Percentiles rank a stretch among this genome's conserved stretches.
Evolutionary conservation across 352 stramenopile species (phyloP).

Genomic region (Globisporangium paroecandrum): DNA sequence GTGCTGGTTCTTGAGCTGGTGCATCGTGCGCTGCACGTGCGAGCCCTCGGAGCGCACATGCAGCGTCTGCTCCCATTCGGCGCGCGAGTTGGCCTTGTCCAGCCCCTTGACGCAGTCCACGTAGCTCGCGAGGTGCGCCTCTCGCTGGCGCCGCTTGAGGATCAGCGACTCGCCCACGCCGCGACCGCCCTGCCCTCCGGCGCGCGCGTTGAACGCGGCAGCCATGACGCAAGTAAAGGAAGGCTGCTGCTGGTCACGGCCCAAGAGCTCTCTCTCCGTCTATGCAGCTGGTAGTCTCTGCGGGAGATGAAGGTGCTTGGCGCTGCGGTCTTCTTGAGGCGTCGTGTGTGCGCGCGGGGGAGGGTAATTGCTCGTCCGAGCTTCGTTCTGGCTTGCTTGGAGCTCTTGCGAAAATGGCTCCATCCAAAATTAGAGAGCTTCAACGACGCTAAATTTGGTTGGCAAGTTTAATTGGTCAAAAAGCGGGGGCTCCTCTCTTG

Average conservation of each 20-base stretch:
- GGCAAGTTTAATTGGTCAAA: too few species aligned
- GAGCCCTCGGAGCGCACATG: slow-evolving; percentile 47
- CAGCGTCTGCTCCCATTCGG: slow-evolving; percentile 70
- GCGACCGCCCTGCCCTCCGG: slow-evolving; percentile 22
- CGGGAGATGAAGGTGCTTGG: neutral
- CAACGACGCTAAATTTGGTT: neutral
- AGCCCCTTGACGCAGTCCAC: slow-evolving; percentile 48
- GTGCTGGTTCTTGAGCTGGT: slow-evolving; percentile 67
- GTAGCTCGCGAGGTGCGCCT: slow-evolving; percentile 60
- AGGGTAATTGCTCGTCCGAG: neutral
- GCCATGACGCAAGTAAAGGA: neutral
- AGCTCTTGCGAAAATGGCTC: neutral
- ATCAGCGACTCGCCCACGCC: slow-evolving; percentile 71
- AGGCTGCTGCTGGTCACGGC: neutral
- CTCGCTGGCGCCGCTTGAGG: slow-evolving; percentile 66
- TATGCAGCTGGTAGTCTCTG: neutral
- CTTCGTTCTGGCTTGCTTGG: neutral
- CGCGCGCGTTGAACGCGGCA: slow-evolving; percentile 5
- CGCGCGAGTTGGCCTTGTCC: slow-evolving; percentile 46
- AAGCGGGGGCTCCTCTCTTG: too few species aligned
- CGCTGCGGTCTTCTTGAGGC: neutral
- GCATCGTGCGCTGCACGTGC: slow-evolving; percentile 40
- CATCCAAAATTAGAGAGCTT: neutral
- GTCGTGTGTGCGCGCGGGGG: neutral
- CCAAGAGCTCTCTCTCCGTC: neutral